Evolutionary conservation across 2,329 filamentous ascomycete genomes (phyloP), one percentile per base, ranked within the genome.

Genomic region (Sclerotinia spermophila): DNA sequence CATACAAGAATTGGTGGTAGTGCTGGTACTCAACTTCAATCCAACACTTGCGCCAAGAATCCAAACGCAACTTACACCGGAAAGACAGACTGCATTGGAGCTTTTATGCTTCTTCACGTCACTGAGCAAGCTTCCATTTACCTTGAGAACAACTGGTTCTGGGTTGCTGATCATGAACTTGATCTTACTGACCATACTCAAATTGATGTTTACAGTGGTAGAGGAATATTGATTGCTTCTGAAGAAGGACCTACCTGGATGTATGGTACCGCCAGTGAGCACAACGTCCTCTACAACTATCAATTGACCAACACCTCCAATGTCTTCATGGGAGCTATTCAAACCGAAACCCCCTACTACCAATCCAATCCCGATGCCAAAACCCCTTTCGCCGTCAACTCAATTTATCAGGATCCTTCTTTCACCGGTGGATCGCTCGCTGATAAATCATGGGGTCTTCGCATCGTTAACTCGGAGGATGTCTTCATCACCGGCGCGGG

Each of bases 1-100:
- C 96, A 99, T 84, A 91, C 96, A 82, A 93, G 96, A 78, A 88
- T 99, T 76, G 95, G 94, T 76, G 96, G 96, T 58, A 90, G 90
- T 69, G 90, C 92, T 6, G 95, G 95, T 72, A 96, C 94, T 40
- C 82, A 92, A 74, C 86, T 98, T 24, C 92, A 79, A 81, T 91
- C 90, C 27, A 86, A 92, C 80, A 89, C 85, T 69, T 97, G 94
- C 83, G 81, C 87, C 80, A 96, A 96, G 86, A 92, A 90, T 73
- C 91, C 92, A 56, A 84, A 85, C 66, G 82, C 84, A 21, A 86
- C 84, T 8, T 88, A 91, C 66, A 80, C 82, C 5, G 86, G 90
- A 74, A 89, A 92, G 73, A 78, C 86, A 3, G 83, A 88, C 48
- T 97, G 94, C 81, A 85, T 90, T 51, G 94, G 90, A 45, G 87